A percentile compares a stretch with the other conserved stretches of the same genome.
Evolutionary conservation across 2,329 filamentous ascomycete species (phyloP).

Genomic region (Tothia fuscella): DNA sequence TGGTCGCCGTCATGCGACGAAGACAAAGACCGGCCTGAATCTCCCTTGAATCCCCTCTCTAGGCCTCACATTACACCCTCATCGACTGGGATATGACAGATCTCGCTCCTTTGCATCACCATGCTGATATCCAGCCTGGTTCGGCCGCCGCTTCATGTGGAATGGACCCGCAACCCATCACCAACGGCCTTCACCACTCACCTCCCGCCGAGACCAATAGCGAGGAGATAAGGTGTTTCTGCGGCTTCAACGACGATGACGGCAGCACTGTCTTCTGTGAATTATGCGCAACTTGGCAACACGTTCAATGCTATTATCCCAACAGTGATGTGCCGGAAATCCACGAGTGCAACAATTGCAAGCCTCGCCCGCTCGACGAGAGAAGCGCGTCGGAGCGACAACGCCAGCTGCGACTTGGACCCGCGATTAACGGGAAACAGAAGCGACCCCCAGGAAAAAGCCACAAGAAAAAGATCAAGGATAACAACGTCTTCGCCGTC

Average conservation of each 20-base stretch:
- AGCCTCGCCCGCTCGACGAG: conserved; percentile 61
- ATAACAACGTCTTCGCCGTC: conserved; percentile 40
- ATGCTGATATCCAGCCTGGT: conserved; percentile 29
- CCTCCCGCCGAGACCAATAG: conserved; percentile 53
- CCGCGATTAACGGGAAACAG: conserved; percentile 53
- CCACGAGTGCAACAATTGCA: conserved; percentile 84
- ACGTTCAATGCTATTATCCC: conserved; percentile 91
- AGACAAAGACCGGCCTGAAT: conserved; percentile 6
- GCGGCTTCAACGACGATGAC: conserved; percentile 85
- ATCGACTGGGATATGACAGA: conserved; percentile 31
- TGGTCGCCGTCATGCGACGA: conserved; percentile 11
- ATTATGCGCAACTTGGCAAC: conserved; percentile 92
- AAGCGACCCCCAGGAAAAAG: conserved; percentile 67
- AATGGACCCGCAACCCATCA: conserved; percentile 16
- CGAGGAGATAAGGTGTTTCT: conserved; percentile 97
- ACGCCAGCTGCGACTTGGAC: conserved; percentile 46
- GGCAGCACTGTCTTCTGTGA: conserved; percentile 97
- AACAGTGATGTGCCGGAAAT: conserved; percentile 57
- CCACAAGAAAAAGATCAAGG: conserved; percentile 80
- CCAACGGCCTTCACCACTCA: conserved; percentile 22
- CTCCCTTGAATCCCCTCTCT: conserved; percentile 21
- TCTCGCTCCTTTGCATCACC: conserved; percentile 28
- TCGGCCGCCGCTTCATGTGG: conserved; percentile 18
- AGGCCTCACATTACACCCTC: conserved; percentile 18
- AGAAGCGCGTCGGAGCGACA: conserved; percentile 66